phyloP scores from a whole-genome alignment of 352 stramenopile species.

The Phytophthora cactorum region DNA sequence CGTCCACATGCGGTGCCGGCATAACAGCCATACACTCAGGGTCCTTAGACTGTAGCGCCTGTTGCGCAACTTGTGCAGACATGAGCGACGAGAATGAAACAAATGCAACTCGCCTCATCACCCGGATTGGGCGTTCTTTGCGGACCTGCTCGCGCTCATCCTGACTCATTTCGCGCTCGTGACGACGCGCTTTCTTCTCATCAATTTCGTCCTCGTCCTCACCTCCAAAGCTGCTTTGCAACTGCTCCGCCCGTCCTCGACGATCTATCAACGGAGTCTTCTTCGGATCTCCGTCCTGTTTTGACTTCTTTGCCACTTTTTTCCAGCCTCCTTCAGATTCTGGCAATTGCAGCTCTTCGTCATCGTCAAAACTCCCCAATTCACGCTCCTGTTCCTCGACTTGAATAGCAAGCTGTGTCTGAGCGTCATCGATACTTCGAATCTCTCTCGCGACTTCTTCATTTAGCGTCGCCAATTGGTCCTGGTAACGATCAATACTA shows the following conservation, averaged over 20 bases:
- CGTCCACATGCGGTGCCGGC: conserved; percentile 60
- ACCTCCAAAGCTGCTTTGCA: conserved; percentile 28
- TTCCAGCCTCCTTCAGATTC: conserved; percentile 19
- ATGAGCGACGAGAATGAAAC: conserved; percentile 81
- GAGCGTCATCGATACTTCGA: conserved; percentile 63
- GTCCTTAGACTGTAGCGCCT: conserved; percentile 68
- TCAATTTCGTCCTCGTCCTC: conserved; percentile 33
- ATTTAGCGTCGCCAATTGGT: conserved; percentile 63
- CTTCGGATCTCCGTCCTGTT: conserved; percentile 24
- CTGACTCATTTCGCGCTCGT: conserved; percentile 55
- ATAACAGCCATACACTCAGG: conserved; percentile 58
- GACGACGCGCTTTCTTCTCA: conserved; percentile 39
- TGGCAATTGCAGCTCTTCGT: conserved; percentile 20
- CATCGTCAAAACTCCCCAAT: conserved; percentile 27
- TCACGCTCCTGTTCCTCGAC: conserved; percentile 43
- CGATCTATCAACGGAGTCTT: conserved; percentile 24
- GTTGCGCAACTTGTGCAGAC: conserved; percentile 73
- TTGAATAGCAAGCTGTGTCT: conserved; percentile 52
- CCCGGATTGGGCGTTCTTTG: conserved; percentile 56
- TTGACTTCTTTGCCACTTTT: conserved; percentile 15
- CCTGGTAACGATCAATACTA: conserved; percentile 69
- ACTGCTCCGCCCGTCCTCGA: conserved; percentile 10
- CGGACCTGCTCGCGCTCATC: conserved; percentile 53
- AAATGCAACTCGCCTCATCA: conserved; percentile 77
- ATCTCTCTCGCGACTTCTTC: conserved; percentile 64